Base-by-base conservation (phyloP, 163 green algal genomes). In the Chlorella variabilis region DNA sequence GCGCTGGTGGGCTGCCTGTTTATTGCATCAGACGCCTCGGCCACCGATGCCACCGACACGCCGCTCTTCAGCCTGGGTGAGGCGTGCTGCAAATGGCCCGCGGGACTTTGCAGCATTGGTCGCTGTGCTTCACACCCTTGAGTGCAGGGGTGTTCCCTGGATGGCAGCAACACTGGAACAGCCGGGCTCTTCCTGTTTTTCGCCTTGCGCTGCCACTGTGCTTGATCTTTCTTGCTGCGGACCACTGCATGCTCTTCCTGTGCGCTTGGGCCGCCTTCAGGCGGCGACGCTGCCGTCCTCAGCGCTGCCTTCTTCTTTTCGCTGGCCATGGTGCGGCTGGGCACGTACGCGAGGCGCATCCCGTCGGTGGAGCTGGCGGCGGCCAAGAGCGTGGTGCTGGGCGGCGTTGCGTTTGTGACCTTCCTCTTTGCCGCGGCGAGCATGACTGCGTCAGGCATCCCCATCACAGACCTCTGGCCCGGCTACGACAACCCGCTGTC, bases 271-370 rank as follows among this genome's bases (percentile, higher is more conserved):
- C 54, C 23, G 5, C 9, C 54, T 82, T 45, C 67, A 84, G 83
- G 69, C 23, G 90, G 88, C 15, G 90, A 93, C 42, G 38, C 70
- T 17, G 70, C 74, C 25, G 82, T 91, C 27, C 65, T 92, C 41
- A 61, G 49, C 21, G 71, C 88, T 23, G 87, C 88, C 20, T 84
- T 91, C 34, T 91, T 90, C 48, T 93, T 89, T 63, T 87, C 82
- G 11, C 70, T 92, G 77, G 75, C 86, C 42, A 89, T 77, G 4
- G 82, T 91, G 76, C 79, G 87, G 23, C 83, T 91, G 48, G 62
- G 78, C 59, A 54, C 63, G 1, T 86, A 91, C 25, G 82, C 85
- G 7, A 56, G 77, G 13, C 48, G 29, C 38, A 77, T 91, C 48
- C 31, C 71, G 20, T 39, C 84, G 13, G 54, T 90, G 25, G n/a